phyloP scores from a whole-genome alignment of 1,139 yeast species.

The Nakaseomyces delphensis region DNA sequence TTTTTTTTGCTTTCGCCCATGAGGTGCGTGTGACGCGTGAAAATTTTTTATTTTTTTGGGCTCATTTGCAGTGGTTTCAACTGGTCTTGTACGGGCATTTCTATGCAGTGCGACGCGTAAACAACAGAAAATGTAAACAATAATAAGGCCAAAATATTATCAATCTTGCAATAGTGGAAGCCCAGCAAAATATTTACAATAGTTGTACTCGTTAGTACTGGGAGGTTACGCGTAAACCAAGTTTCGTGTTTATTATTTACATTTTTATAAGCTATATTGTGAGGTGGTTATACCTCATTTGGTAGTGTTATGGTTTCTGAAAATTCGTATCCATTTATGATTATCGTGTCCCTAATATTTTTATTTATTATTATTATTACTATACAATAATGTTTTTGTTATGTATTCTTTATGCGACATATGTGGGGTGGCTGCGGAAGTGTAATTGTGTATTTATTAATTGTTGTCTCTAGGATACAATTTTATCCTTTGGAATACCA shows the following conservation, averaged over 20 bases:
- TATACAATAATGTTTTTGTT: no score
- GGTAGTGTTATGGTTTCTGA: not conserved
- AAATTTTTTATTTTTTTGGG: not conserved
- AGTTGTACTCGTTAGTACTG: not conserved
- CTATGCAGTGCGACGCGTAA: not conserved
- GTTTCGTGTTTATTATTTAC: not conserved
- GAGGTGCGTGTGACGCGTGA: conserved; percentile 4
- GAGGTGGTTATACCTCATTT: not conserved
- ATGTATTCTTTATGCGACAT: no score
- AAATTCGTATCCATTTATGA: no score
- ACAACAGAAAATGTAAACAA: conserved; percentile 4
- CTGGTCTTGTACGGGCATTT: not conserved
- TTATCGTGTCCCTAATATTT: no score
- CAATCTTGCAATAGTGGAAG: not conserved
- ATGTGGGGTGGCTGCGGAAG: not conserved
- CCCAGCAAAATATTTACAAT: not conserved
- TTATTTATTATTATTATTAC: no score
- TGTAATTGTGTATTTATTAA: not conserved
- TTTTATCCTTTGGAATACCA: conserved; percentile 62
- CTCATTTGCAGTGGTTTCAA: no score
- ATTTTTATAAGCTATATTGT: no score
- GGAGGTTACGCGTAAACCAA: conserved; percentile 3
- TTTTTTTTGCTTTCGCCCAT: no score
- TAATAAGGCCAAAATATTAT: not conserved
- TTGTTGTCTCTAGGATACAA: conserved; percentile 8